Evolutionary conservation across 139 green algal genomes (phyloP).

Genomic region (Ostreobium quekettii): DNA sequence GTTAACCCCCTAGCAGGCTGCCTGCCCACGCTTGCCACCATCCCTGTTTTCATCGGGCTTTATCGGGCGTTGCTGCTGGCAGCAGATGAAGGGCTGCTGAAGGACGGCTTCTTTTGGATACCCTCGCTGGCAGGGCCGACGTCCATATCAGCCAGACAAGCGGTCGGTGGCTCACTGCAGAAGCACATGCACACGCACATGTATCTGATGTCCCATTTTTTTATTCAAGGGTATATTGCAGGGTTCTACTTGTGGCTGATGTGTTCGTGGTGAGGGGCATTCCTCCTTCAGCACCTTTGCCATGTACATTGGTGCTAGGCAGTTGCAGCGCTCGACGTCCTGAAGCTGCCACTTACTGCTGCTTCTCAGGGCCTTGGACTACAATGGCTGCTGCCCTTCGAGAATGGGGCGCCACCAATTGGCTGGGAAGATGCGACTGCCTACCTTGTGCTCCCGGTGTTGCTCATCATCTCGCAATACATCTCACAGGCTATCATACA

Average conservation of each 20-base stretch:
- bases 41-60: slow-evolving; percentile 93
- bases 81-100: slow-evolving; percentile 76
- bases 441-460: slow-evolving; percentile 62
- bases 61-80: slow-evolving; percentile 88
- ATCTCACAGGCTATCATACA: slow-evolving; percentile 67
- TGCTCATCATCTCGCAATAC: slow-evolving; percentile 66
- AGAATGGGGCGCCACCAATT: slow-evolving; percentile 51
- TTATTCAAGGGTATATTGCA: too few species aligned
- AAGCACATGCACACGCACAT: too few species aligned
- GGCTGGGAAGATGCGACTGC: slow-evolving; percentile 52
- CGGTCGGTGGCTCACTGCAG: too few species aligned
- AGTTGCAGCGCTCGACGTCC: too few species aligned
- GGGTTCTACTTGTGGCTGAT: too few species aligned
- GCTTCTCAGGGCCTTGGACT: slow-evolving; percentile 40
- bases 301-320: too few species aligned
- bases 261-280: too few species aligned
- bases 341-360: too few species aligned
- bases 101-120: slow-evolving; percentile 91
- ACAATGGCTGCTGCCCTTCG: slow-evolving; percentile 63
- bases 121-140: slow-evolving; percentile 78
- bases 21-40: slow-evolving; percentile 83
- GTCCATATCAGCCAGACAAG: too few species aligned
- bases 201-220: too few species aligned
- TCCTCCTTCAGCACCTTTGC: too few species aligned
- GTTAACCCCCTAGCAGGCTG: slow-evolving; percentile 92